These are phyloP conservation scores for Botryosphaeria dothidea DNA, from an alignment of 2,329 filamentous ascomycete species.

Conservation along the genomic window DNA sequence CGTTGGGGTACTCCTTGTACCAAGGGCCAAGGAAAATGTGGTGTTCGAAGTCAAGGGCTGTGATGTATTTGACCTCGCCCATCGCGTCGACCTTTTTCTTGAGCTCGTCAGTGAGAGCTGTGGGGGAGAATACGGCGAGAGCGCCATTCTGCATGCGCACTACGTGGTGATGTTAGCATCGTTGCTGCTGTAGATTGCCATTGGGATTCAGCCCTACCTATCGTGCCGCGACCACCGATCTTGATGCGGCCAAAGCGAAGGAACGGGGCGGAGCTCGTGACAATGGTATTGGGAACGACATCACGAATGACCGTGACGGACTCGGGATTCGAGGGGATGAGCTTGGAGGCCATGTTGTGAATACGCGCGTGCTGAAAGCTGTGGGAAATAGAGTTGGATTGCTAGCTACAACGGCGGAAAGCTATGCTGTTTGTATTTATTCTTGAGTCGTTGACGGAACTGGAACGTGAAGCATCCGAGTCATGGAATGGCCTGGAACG, in stretches of 20 bases:
- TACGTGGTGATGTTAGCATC: conserved; percentile 36
- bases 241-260: conserved; percentile 75
- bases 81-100: conserved; percentile 60
- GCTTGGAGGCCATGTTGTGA: conserved; percentile 37
- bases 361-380: not conserved
- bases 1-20: conserved; percentile 75
- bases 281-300: conserved; percentile 70
- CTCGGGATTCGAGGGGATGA: conserved; percentile 64
- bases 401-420: not conserved
- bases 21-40: conserved; percentile 91
- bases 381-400: not conserved
- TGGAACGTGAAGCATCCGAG: not conserved
- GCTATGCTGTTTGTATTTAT: not conserved
- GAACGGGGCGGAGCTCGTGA: conserved; percentile 82
- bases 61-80: conserved; percentile 76
- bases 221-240: conserved; percentile 82
- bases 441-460: not conserved
- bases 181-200: not conserved
- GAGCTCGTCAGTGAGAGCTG: conserved; percentile 76
- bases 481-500: conserved; percentile 13
- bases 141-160: conserved; percentile 76
- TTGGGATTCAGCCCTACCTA: conserved; percentile 57
- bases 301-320: conserved; percentile 89
- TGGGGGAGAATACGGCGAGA: conserved; percentile 89
- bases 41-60: conserved; percentile 88